Evolutionary conservation across 192 early-diverging fungal species (phyloP).

Genomic region (Rhizoclosmatium sp.): DNA sequence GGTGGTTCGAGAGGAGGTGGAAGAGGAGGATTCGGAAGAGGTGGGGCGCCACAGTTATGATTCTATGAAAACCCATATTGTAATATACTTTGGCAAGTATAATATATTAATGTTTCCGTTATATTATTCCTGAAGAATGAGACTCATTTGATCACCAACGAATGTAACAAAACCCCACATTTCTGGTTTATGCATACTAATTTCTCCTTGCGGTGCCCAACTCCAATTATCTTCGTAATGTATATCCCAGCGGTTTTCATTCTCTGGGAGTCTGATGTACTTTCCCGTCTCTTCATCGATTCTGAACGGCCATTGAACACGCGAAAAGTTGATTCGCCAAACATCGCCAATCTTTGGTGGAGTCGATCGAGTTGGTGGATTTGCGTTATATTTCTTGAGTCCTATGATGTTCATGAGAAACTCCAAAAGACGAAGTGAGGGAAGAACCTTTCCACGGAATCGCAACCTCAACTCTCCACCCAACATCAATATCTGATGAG

Average conservation of each 20-base stretch:
- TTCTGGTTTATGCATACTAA: constrained; percentile 35
- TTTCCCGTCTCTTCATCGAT: constrained; percentile 14
- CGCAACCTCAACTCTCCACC: constrained; percentile 32
- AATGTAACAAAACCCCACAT: constrained; percentile 27
- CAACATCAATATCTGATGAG: constrained; percentile 24
- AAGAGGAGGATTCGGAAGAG: constrained; percentile 9
- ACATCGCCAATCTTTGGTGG: constrained; percentile 20
- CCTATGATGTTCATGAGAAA: background rate
- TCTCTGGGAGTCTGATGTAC: constrained; percentile 18
- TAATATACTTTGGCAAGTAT: background rate
- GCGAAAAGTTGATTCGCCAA: constrained; percentile 35
- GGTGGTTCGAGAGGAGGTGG: background rate
- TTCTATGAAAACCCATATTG: background rate
- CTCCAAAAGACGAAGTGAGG: background rate
- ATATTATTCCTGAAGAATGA: background rate
- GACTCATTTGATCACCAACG: background rate
- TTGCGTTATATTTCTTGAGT: constrained; percentile 34
- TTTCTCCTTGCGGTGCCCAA: constrained; percentile 30
- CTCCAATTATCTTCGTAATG: constrained; percentile 36
- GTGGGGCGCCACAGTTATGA: background rate
- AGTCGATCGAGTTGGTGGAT: constrained; percentile 29
- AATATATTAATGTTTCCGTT: too few relatives aligned
- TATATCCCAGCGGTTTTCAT: constrained; percentile 33
- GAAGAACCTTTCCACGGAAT: constrained; percentile 31
- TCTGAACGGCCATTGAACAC: constrained; percentile 29